phyloP scores from a whole-genome alignment of 768 basidiomycete genomes.

The Boletus subparvulus region DNA sequence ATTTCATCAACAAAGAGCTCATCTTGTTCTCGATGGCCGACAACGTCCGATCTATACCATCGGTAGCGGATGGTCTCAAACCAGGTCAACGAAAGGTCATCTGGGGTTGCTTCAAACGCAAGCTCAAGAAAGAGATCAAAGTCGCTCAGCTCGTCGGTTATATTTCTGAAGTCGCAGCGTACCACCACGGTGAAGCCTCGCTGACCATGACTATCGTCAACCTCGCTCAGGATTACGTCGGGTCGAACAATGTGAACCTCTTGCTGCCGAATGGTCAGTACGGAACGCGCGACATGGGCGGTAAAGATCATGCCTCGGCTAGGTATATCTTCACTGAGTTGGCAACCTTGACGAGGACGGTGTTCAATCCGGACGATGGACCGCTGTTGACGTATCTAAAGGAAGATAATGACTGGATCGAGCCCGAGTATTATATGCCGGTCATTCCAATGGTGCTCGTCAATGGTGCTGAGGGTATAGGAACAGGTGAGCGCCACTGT shows the following conservation, averaged over 20 bases:
- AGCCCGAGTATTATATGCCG: constrained; percentile 95
- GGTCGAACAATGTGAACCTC: constrained; percentile 92
- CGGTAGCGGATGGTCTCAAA: constrained; percentile 90
- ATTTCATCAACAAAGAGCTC: constrained; percentile 97
- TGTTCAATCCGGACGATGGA: constrained; percentile 86
- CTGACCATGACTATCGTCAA: constrained; percentile 89
- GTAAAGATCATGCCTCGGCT: constrained; percentile 94
- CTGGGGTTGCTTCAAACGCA: constrained; percentile 94
- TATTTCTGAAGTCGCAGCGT: constrained; percentile 88
- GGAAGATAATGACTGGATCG: constrained; percentile 84
- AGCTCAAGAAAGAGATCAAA: constrained; percentile 90
- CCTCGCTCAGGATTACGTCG: constrained; percentile 91
- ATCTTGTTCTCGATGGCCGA: constrained; percentile 99
- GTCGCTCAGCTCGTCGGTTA: constrained; percentile 96
- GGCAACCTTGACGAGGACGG: constrained; percentile 64
- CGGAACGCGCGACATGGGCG: constrained; percentile 90
- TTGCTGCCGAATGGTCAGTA: constrained; percentile 90
- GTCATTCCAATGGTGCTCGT: constrained; percentile 83
- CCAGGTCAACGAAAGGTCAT: constrained; percentile 97
- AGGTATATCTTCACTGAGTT: constrained; percentile 94
- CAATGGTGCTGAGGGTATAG: constrained; percentile 97
- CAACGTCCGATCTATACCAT: constrained; percentile 97
- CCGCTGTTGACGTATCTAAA: constrained; percentile 77
- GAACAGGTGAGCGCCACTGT: constrained; percentile 66
- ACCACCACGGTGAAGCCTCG: constrained; percentile 94